A percentile compares a stretch with the other conserved stretches of the same genome.
Conservation (phyloP, 2,329 filamentous ascomycete species). For the Pseudocercospora pini-densiflorae region DNA sequence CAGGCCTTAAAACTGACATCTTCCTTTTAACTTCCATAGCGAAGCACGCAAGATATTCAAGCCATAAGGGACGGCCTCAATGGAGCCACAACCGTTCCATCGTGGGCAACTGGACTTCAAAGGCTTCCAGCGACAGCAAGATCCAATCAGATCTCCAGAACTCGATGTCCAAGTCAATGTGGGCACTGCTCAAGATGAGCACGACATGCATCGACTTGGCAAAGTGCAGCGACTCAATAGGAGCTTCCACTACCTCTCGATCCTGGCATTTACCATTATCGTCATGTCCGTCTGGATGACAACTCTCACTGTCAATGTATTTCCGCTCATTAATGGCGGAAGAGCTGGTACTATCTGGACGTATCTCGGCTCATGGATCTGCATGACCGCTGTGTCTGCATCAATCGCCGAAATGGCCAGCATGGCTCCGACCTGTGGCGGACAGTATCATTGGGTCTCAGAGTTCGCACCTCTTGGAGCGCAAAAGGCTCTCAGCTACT, state of each 20-base stretch:
- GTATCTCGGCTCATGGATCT: conserved; percentile 33
- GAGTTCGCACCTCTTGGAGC: conserved; percentile 33
- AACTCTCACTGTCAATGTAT: conserved; percentile 38
- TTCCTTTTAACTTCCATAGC: too few relatives aligned
- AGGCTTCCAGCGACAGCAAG: background rate
- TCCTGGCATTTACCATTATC: conserved; percentile 54
- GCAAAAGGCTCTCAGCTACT: conserved; percentile 37
- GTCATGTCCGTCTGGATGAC: conserved; percentile 59
- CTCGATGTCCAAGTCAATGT: background rate
- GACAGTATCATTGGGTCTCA: conserved; percentile 23
- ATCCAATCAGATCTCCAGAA: background rate
- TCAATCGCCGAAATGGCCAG: conserved; percentile 41
- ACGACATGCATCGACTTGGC: conserved; percentile 54
- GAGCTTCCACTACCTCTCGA: conserved; percentile 55
- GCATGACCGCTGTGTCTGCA: conserved; percentile 30
- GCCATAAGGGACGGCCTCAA: too few relatives aligned
- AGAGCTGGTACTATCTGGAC: conserved; percentile 35
- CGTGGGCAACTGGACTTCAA: background rate
- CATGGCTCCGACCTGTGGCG: conserved; percentile 40
- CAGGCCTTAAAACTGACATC: too few relatives aligned
- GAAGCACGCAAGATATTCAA: too few relatives aligned
- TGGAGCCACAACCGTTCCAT: background rate
- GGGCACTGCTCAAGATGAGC: conserved; percentile 37
- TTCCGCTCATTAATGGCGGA: conserved; percentile 32
- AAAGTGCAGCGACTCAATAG: conserved; percentile 55